A percentile compares a stretch with the other conserved stretches of the same genome.
phyloP scores from a whole-genome alignment of 495 filamentous ascomycete species.

The Hypomontagnella submonticulosa region DNA sequence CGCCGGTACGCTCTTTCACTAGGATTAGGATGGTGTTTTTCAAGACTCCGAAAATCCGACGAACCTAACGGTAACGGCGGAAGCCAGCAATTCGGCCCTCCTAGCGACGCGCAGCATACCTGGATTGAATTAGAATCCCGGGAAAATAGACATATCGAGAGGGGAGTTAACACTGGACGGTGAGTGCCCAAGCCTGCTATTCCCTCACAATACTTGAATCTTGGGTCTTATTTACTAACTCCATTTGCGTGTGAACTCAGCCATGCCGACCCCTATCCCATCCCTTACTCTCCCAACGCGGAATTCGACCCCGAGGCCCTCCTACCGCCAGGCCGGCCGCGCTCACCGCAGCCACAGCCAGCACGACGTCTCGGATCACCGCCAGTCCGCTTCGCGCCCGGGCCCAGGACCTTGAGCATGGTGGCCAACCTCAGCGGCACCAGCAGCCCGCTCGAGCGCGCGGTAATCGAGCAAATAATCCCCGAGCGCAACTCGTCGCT shows the following conservation, averaged over 20 bases:
- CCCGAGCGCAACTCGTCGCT: constrained; percentile 19
- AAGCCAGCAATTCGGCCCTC: no score
- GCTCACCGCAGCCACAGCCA: neutral
- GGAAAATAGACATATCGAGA: neutral
- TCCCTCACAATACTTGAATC: neutral
- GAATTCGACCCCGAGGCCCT: neutral
- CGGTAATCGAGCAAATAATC: constrained; percentile 5
- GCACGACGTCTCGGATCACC: neutral
- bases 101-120: neutral
- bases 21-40: constrained; percentile 63
- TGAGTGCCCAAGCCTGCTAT: neutral
- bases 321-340: neutral
- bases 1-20: constrained; percentile 61
- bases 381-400: neutral
- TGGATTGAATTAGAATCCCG: constrained; percentile 15
- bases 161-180: neutral
- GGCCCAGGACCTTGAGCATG: neutral
- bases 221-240: neutral
- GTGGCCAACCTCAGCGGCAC: neutral
- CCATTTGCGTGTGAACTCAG: neutral
- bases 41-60: constrained; percentile 38
- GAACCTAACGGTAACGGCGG: neutral
- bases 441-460: constrained; percentile 16
- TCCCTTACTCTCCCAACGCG: neutral
- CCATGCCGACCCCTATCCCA: neutral